Evolutionary conservation across 2,329 filamentous ascomycete genomes (phyloP), one percentile per base, ranked within the genome.

Genomic region (Penicillium sp.): DNA sequence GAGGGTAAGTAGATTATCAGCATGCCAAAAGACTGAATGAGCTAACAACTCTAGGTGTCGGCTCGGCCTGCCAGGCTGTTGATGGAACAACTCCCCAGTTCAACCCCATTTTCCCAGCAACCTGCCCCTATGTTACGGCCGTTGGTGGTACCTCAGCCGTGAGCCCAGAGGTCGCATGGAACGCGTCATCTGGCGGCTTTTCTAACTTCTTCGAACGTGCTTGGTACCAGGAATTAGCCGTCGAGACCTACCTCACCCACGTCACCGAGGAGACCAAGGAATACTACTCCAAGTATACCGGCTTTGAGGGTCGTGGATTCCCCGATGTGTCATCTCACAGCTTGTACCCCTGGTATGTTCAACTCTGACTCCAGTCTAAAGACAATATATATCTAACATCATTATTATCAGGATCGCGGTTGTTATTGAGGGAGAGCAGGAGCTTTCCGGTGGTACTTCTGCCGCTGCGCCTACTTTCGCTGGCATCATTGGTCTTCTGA

Each of bases 61-160:
- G 82, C 37, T 75, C 77, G 23, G 75, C 75, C 8, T 89, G 86
- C 72, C 72, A 77, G 49, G 79, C 78, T 53, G 85, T 86, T 65
- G 84, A 88, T 54, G 85, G 85, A 22, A 77, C 73, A 42, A 79
- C 75, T 1, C 79, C 80, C 9, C 76, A 80, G 20, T 85, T 87
- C 65, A 75, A 85, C 42, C 80, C 85, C 1, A 81, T 79, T 5
- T 90, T 89, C 71, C 88, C 88, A 0, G 82, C 81, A 0, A 81
- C 82, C 0, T 90, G 88, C 62, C 87, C 87, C 0, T 90, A 83
- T 69, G 82, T 89, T 7, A 90, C 88, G 0, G 75, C 81, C 2
- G 82, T 90, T 1, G 88, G 88, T 6, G 87, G 82, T 1, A 86
- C 84, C 1, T 72, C 76, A 59, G 72, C 79, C 41, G 67, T 62